Evolutionary conservation across 129 eudicot genomes (phyloP).

Genomic region (Flaveria ramosissima): DNA sequence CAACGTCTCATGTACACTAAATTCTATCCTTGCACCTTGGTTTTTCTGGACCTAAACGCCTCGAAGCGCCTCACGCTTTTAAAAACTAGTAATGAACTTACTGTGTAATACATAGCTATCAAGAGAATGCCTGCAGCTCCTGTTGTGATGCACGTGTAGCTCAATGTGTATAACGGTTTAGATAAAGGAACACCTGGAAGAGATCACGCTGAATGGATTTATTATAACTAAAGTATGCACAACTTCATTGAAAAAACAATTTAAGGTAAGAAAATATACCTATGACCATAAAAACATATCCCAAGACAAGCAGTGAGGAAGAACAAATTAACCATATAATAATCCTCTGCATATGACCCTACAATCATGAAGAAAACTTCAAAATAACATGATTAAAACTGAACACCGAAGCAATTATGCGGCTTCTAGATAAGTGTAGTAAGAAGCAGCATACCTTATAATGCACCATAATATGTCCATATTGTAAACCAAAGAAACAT

Average conservation of each 20-base stretch:
- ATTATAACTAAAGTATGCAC: conserved; percentile 14
- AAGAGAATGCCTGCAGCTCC: conserved; percentile 90
- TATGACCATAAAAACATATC: conserved; percentile 48
- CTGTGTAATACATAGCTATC: conserved; percentile 59
- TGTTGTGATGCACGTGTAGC: conserved; percentile 86
- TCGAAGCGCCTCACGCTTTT: not conserved
- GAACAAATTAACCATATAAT: conserved; percentile 69
- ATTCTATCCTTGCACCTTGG: not conserved
- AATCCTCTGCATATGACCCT: conserved; percentile 64
- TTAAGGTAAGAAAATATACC: conserved; percentile 43
- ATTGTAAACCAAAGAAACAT: conserved; percentile 79
- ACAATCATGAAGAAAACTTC: conserved; percentile 26
- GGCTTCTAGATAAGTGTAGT: not conserved
- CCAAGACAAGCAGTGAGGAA: conserved; percentile 56
- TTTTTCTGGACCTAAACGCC: not conserved
- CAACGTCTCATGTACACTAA: not conserved
- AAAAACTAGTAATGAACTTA: conserved; percentile 40
- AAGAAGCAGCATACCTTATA: conserved; percentile 48
- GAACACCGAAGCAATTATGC: conserved; percentile 5
- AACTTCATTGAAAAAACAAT: not conserved
- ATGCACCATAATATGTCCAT: conserved; percentile 82
- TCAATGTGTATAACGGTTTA: conserved; percentile 87
- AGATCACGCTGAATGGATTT: not conserved
- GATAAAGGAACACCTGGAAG: conserved; percentile 73
- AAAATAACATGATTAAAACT: conserved; percentile 12